phyloP scores from a whole-genome alignment of 331 rosid genomes.

The Arachis monticola region DNA sequence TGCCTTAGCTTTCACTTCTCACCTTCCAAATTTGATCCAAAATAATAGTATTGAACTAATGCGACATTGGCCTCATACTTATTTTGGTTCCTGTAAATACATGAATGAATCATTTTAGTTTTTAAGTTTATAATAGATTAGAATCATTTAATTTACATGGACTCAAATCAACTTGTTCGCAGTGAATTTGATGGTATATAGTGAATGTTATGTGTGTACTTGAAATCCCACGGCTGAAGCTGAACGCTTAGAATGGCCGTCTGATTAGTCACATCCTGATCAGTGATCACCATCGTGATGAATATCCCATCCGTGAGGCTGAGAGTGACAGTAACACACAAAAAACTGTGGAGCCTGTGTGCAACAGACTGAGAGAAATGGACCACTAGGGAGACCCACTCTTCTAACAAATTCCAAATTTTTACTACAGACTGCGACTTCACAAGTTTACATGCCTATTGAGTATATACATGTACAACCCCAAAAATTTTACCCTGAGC shows the following conservation, averaged over 20 bases:
- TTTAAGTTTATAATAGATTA: too few relatives aligned
- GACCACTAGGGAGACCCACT: slow-evolving; percentile 26
- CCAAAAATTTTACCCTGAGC: slow-evolving; percentile 24
- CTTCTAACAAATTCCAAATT: background rate
- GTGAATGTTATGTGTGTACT: background rate
- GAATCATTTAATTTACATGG: too few relatives aligned
- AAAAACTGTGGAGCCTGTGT: background rate
- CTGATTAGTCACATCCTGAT: slow-evolving; percentile 33
- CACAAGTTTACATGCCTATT: slow-evolving; percentile 30
- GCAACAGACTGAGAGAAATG: slow-evolving; percentile 1
- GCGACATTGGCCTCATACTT: too few relatives aligned
- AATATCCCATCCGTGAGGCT: background rate
- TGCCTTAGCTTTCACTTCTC: slow-evolving; percentile 21
- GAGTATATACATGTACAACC: slow-evolving; percentile 7
- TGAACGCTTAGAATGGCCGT: slow-evolving; percentile 1
- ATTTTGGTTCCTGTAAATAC: too few relatives aligned
- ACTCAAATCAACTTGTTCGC: background rate
- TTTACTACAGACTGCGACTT: slow-evolving; percentile 18
- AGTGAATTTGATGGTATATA: background rate
- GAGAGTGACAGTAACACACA: background rate
- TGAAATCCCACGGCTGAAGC: background rate
- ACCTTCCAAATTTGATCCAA: background rate
- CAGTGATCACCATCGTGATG: background rate
- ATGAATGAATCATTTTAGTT: too few relatives aligned
- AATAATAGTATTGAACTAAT: too few relatives aligned